A percentile compares a stretch with the other conserved stretches of the same genome.
Conservation (phyloP, 768 basidiomycete species). For the Hypsizygus marmoreus region DNA sequence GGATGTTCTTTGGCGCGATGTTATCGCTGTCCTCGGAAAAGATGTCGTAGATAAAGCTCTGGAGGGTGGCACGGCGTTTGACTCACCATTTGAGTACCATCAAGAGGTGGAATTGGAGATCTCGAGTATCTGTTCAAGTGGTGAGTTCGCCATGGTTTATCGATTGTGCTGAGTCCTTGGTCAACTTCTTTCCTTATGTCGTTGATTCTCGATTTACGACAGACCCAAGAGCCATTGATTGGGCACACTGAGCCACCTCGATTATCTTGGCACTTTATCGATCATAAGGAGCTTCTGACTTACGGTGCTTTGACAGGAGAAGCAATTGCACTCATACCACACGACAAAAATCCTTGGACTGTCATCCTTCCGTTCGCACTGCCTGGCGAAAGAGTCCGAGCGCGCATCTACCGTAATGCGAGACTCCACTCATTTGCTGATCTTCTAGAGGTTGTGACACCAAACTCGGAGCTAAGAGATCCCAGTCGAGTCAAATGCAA, state of each 20-base stretch:
- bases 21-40: conserved; percentile 64
- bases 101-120: conserved; percentile 71
- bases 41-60: conserved; percentile 53
- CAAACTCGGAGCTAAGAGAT: conserved; percentile 70
- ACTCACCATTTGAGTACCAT: conserved; percentile 59
- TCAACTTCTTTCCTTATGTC: no score
- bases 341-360: conserved; percentile 66
- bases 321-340: conserved; percentile 57
- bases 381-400: conserved; percentile 79
- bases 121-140: conserved; percentile 61
- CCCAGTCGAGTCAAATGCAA: conserved; percentile 68
- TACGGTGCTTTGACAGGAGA: conserved; percentile 48
- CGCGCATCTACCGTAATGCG: conserved; percentile 68
- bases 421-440: conserved; percentile 78
- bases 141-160: conserved; percentile 34
- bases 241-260: no score
- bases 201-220: no score
- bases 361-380: conserved; percentile 83
- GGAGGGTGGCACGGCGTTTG: conserved; percentile 51
- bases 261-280: not conserved
- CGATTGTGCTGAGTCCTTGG: not conserved
- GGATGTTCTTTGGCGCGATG: conserved; percentile 76
- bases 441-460: conserved; percentile 60
- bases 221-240: no score
- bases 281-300: conserved; percentile 4